Evolutionary conservation across 192 early-diverging fungal species (phyloP), one percentile per base, ranked within the genome.

Genomic region (Radiomyces spectabilis): DNA sequence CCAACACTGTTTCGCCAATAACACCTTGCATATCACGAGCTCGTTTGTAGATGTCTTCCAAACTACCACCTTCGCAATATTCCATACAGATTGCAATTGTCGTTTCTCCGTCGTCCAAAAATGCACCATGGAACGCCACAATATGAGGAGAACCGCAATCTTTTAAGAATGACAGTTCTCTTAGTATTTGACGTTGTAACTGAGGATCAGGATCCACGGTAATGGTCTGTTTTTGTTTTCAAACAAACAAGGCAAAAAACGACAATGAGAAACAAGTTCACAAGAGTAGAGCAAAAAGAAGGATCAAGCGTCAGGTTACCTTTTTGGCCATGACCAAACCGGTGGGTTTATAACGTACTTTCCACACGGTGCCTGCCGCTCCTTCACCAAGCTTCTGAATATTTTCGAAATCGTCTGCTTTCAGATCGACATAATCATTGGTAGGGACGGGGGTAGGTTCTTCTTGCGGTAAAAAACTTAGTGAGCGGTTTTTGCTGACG

Each of bases 71-170:
- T 59, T 90, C 86, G 72, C 95, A 95, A 61, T 87, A 95, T 76
- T 97, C 97, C 88, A 99, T 95, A 64, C 88, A 93, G 26, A 99
- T 93, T 5, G 84, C 89, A 22, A 99, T 81, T 13, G 81, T 79
- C 38, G 77, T 73, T 35, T 84, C 82, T 37, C 80, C 85, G 15
- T 89, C 88, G 31, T 86, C 79, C 40, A 87, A 73, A 56, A 86
- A 95, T 8, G 95, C 89, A 27, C 95, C 97, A 61, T 88, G 97
- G 59, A 86, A 99, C 19, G 87, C 81, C 0, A 99, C 93, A 48
- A 97, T 95, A 63, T 91, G 89, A 35, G 87, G 87, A 30, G 89
- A 91, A 65, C 87, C 77, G 66, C 94, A 97, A 44, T 82, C 80
- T 43, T 85, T 82, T 44, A 99, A 74, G 33, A 94, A 83, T 60